Base-by-base conservation (phyloP, 176 grass and related monocot genomes). In the Lolium multiflorum region DNA sequence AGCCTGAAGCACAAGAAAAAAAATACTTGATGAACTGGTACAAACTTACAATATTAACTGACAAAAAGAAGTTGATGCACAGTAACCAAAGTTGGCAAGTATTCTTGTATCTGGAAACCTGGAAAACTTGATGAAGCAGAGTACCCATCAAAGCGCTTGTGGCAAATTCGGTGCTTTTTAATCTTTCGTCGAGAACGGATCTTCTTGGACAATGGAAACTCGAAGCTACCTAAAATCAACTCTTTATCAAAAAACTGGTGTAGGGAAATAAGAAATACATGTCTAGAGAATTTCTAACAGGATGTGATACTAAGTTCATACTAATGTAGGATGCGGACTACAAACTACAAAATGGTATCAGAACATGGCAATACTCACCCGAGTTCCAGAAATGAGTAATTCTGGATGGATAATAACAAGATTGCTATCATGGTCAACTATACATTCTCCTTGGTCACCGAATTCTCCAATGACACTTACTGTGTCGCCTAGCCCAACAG, bases 51-150 rank as follows among this genome's bases (percentile, higher is more conserved):
- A 77, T 31, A 67, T 47, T 9, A 91, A 62, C 56, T 79, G 82
- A 80, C 76, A 18, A 83, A 82, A 80, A n/a, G 17, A 41, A 22
- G 38, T 83, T 17, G 76, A 26, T 28, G 48, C 39, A 87, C 2
- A 35, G 18, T 71, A 84, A 74, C 18, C 28, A 28, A 56, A 83
- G 38, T 44, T 47, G 11, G 76, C 17, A 83, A 52, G 50, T 88
- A 21, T 37, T 84, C 41, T 9, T 56, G 22, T 47, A 49, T 74
- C 54, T 83, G 37, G 71, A 55, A 98, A 98, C 96, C 96, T 98
- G 93, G 89, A 98, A 98, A 51, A 98, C 86, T 91, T 98, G 96
- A 91, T 98, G 96, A 82, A 98, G 96, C 90, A 98, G 83, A 75
- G 90, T 98, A 89, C 96, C 96, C 81, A 91, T 94, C 81, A 98